Conservation (phyloP, 2,329 filamentous ascomycete genomes). For the Capronia epimyces region DNA sequence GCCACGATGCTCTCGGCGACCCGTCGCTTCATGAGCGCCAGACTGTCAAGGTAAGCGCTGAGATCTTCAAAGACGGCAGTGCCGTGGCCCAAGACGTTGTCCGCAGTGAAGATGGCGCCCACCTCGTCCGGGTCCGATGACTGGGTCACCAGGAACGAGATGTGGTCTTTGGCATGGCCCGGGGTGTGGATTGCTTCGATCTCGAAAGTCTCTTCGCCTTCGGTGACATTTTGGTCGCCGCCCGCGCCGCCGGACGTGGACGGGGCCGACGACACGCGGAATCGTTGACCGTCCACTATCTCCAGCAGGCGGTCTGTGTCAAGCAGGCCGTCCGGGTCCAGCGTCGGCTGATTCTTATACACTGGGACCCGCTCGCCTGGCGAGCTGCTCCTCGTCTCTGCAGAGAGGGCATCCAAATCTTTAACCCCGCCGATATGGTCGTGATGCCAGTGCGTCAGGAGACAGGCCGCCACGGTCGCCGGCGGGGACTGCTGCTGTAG, state of each 20-base stretch:
- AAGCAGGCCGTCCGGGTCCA: conserved; percentile 53
- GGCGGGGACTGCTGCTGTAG: conserved; percentile 47
- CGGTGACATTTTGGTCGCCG: conserved; percentile 38
- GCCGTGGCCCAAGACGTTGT: conserved; percentile 82
- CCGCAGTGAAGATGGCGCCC: conserved; percentile 78
- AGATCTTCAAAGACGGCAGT: conserved; percentile 82
- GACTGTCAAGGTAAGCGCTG: conserved; percentile 59
- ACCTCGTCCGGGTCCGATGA: conserved; percentile 49
- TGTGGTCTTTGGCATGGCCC: conserved; percentile 78
- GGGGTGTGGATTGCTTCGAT: conserved; percentile 63
- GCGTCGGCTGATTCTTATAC: conserved; percentile 38
- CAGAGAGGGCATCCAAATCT: conserved; percentile 62
- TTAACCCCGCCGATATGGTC: conserved; percentile 76
- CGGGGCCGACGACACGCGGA: conserved; percentile 32
- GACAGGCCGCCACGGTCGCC: conserved; percentile 60
- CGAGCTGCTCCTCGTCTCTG: conserved; percentile 45
- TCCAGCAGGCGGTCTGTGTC: conserved; percentile 50
- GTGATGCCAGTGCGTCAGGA: conserved; percentile 88
- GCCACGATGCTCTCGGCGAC: conserved; percentile 3
- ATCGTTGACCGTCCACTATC: conserved; percentile 34
- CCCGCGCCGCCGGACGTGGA: conserved; percentile 38
- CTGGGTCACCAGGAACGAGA: conserved; percentile 63
- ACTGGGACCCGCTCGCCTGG: conserved; percentile 33
- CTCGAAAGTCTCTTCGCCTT: background rate
- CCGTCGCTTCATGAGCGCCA: conserved; percentile 57